A percentile compares a stretch with the other conserved stretches of the same genome.
These are phyloP conservation scores for Toxicodendron radicans DNA, from an alignment of 345 rosid species.

Conservation along the genomic window DNA sequence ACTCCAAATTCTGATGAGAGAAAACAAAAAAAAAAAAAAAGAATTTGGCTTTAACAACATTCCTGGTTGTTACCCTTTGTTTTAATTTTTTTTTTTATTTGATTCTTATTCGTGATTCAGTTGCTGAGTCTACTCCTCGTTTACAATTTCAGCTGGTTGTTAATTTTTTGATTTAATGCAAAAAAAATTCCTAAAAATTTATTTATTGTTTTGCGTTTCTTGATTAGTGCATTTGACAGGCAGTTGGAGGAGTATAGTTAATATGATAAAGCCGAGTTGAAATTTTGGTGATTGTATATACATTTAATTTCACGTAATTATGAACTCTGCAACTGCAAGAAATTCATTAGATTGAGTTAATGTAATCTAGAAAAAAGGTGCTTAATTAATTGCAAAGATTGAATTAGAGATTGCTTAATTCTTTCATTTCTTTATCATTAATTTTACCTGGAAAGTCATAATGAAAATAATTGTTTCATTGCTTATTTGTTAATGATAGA, in stretches of 20 bases:
- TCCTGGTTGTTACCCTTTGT: not conserved
- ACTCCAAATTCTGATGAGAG: not conserved
- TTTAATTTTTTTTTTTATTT: not conserved
- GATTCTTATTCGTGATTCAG: not conserved
- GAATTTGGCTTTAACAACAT: slow-evolving; percentile 3
- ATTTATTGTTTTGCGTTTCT: not conserved
- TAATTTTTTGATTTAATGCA: not conserved
- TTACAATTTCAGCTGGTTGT: not conserved
- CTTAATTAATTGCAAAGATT: too few relatives aligned
- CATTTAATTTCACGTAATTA: too few relatives aligned
- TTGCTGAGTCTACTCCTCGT: not conserved
- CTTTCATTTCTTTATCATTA: too few relatives aligned
- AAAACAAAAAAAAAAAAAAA: not conserved
- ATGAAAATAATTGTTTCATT: too few relatives aligned
- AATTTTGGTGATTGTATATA: too few relatives aligned
- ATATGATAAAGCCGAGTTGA: too few relatives aligned
- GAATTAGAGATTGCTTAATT: too few relatives aligned
- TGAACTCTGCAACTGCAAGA: too few relatives aligned
- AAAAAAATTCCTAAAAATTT: not conserved
- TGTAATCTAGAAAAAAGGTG: too few relatives aligned
- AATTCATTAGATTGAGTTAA: too few relatives aligned
- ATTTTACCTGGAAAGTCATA: too few relatives aligned
- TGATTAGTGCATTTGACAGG: not conserved
- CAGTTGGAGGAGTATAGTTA: not conserved
- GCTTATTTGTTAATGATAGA: too few relatives aligned